Evolutionary conservation across 352 stramenopile species (phyloP).

Genomic region (Phytophthora pisi): DNA sequence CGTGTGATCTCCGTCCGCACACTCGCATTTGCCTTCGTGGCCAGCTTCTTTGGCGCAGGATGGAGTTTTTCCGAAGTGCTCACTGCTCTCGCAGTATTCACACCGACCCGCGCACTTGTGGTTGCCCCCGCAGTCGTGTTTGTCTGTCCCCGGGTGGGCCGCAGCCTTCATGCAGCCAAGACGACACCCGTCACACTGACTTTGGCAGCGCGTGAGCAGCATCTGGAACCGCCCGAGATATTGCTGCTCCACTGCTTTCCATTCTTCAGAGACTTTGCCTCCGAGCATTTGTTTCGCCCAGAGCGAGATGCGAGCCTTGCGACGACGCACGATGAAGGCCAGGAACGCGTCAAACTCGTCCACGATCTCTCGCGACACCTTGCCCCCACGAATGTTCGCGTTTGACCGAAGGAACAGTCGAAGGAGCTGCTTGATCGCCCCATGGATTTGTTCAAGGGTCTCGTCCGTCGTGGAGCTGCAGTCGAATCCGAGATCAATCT

Average conservation of each 20-base stretch:
- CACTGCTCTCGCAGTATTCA: conserved; percentile 51
- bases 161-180: conserved; percentile 72
- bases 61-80: conserved; percentile 34
- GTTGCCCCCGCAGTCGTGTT: conserved; percentile 59
- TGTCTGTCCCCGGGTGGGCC: conserved; percentile 28
- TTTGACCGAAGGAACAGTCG: conserved; percentile 34
- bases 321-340: conserved; percentile 60
- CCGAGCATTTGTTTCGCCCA: conserved; percentile 54
- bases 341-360: conserved; percentile 65
- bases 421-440: conserved; percentile 38
- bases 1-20: conserved; percentile 64
- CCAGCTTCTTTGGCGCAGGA: conserved; percentile 59
- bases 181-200: conserved; percentile 53
- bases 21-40: conserved; percentile 75
- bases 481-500: conserved; percentile 57
- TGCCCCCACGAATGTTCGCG: conserved; percentile 9
- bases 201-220: conserved; percentile 63
- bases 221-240: conserved; percentile 50
- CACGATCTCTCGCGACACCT: conserved; percentile 34
- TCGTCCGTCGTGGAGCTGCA: conserved; percentile 24
- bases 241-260: conserved; percentile 55
- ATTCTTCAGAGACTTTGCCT: conserved; percentile 48
- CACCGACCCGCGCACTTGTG: conserved; percentile 57
- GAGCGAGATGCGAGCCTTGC: conserved; percentile 47
- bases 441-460: conserved; percentile 21